Conservation (phyloP, 495 filamentous ascomycete species). For the Hyaloscypha bicolor region DNA sequence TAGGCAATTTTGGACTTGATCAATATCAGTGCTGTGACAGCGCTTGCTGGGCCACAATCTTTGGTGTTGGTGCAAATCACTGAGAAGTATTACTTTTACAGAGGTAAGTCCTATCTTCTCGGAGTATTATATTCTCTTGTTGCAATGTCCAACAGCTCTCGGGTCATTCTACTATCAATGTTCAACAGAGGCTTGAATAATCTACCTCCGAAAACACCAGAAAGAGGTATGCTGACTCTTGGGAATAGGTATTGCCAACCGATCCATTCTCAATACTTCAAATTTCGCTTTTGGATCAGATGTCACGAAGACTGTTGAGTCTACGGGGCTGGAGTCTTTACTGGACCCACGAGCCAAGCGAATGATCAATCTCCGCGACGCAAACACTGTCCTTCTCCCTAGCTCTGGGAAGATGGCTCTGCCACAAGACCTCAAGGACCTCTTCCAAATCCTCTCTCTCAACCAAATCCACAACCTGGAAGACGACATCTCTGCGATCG, state of each 20-base stretch:
- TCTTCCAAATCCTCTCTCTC: constrained; percentile 16
- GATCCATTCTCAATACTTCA: constrained; percentile 14
- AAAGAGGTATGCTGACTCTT: too few relatives aligned
- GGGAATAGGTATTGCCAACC: constrained; percentile 11
- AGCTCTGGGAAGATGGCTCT: constrained; percentile 7
- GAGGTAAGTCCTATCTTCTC: not conserved
- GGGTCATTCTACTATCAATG: too few relatives aligned
- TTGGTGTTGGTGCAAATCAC: constrained; percentile 7
- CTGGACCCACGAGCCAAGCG: constrained; percentile 12
- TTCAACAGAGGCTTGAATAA: too few relatives aligned
- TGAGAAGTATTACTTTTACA: constrained; percentile 21
- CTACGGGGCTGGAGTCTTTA: constrained; percentile 12
- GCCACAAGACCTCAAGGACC: constrained; percentile 13
- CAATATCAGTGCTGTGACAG: constrained; percentile 24
- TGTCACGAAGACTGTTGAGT: constrained; percentile 10
- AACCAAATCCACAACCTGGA: constrained; percentile 15
- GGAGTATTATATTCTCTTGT: too few relatives aligned
- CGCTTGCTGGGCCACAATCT: constrained; percentile 22
- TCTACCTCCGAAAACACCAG: too few relatives aligned
- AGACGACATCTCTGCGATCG: constrained; percentile 18
- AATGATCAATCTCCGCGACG: constrained; percentile 12
- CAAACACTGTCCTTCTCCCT: constrained; percentile 18
- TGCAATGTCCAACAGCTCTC: too few relatives aligned
- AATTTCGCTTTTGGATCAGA: constrained; percentile 17
- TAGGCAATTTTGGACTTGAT: constrained; percentile 1